Base-by-base conservation (phyloP, 257 asterid species). In the Primulina eburnea region DNA sequence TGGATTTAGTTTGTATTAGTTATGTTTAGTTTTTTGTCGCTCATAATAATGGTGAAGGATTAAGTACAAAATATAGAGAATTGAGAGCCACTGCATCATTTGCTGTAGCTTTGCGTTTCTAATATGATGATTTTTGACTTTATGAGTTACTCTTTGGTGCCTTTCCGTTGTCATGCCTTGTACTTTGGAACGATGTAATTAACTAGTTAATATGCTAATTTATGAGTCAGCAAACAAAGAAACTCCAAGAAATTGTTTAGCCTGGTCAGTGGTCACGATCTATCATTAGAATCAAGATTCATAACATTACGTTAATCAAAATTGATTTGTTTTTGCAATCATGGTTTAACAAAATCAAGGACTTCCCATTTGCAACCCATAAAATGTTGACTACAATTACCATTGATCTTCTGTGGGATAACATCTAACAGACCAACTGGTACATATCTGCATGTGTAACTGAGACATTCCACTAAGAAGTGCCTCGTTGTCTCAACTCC, bases 401-500 rank as follows among this genome's bases (percentile, higher is more conserved):
- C 20, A 65, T 94, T 94, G 65, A 94, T 74, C 82, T 75, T 73
- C 69, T 81, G 96, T 5, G 96, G 97, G 62, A 89, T 74, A 59
- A 91, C 92, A 10, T 94, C 99, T 37, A 91, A 77, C 43, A 93
- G 92, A 26, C 97, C 97, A 71, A 93, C 96, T 0, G 99, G 99
- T 29, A 93, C 67, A 50, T 93, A 90, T 76, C 99, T 88, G 78
- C 80, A 89, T 5, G 88, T 81, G 82, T 90, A 93, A 71, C 96
- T 79, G 76, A 89, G 95, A 96, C 96, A 91, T 81, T 94, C 96
- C 78, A 94, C 79, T 85, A 94, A 83, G 86, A 94, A 91, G 81
- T 86, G 97, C 58, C 97, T 83, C 8, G 95, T 88, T 40, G 97
- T 93, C 77, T 91, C 99, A 32, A 94, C 92, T 60, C 99, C 97